phyloP scores from a whole-genome alignment of 768 basidiomycete genomes.

The Auriscalpium vulgare region DNA sequence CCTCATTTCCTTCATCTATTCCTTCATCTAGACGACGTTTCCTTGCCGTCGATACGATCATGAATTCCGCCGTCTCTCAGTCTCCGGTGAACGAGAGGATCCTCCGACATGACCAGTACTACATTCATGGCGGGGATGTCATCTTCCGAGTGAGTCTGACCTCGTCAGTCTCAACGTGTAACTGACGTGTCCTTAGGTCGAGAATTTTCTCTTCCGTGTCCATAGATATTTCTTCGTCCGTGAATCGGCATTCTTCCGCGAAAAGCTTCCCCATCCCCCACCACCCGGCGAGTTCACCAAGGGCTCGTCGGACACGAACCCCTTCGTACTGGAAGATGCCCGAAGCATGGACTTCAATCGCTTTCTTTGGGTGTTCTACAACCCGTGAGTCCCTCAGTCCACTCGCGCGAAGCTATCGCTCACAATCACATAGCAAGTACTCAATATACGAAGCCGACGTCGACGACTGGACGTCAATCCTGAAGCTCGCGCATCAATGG shows the following conservation, averaged over 20 bases:
- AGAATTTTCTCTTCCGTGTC: constrained; percentile 46
- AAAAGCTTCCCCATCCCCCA: constrained; percentile 12
- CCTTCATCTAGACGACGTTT: background rate
- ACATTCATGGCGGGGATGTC: constrained; percentile 46
- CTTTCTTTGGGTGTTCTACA: constrained; percentile 26
- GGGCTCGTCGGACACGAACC: constrained; percentile 22
- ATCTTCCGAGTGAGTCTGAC: constrained; percentile 22
- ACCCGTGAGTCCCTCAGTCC: constrained; percentile 18
- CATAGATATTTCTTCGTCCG: constrained; percentile 59
- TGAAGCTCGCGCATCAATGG: constrained; percentile 50
- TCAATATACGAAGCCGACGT: constrained; percentile 43
- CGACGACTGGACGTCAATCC: constrained; percentile 45
- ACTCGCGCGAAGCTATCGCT: too few relatives aligned
- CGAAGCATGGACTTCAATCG: constrained; percentile 18
- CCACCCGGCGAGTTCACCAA: constrained; percentile 17
- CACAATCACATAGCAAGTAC: constrained; percentile 33
- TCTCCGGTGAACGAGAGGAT: constrained; percentile 17
- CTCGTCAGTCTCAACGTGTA: background rate
- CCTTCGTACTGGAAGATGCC: constrained; percentile 20
- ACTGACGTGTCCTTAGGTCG: constrained; percentile 33
- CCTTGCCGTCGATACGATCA: constrained; percentile 1
- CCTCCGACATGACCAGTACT: constrained; percentile 32
- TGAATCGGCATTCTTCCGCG: constrained; percentile 42
- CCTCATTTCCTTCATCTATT: background rate
- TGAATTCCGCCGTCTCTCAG: constrained; percentile 10